Conservation (phyloP, 768 basidiomycete species). For the Tulasnella sp. region DNA sequence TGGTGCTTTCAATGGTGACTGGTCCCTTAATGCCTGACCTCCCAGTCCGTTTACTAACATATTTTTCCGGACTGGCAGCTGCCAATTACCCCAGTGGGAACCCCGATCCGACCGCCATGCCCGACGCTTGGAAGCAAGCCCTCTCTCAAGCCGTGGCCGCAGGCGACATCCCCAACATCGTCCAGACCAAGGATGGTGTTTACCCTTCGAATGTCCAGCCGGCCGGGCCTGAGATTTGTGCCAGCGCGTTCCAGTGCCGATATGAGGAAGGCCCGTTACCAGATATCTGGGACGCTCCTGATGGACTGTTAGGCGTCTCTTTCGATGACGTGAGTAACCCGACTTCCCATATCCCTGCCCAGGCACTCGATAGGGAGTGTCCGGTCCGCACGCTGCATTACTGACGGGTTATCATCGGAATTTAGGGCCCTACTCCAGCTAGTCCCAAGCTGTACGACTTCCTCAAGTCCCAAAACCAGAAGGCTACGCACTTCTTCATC, state of each 20-base stretch:
- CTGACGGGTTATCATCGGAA: neutral
- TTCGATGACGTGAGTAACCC: constrained; percentile 20
- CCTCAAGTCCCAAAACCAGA: constrained; percentile 58
- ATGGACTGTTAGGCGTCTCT: constrained; percentile 50
- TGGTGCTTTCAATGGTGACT: neutral
- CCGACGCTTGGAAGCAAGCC: constrained; percentile 67
- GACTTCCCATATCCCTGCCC: neutral
- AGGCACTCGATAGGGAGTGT: neutral
- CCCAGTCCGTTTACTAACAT: neutral
- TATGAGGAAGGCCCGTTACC: constrained; percentile 39
- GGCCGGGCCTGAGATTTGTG: constrained; percentile 59
- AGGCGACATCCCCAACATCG: constrained; percentile 68
- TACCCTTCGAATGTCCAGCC: constrained; percentile 38
- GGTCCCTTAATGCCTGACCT: neutral
- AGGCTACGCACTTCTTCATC: constrained; percentile 88
- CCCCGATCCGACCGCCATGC: constrained; percentile 53
- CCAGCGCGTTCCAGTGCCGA: constrained; percentile 66
- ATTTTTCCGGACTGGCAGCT: constrained; percentile 1
- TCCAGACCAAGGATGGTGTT: constrained; percentile 42
- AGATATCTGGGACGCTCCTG: constrained; percentile 75
- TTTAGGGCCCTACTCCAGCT: constrained; percentile 53
- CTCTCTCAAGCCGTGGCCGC: constrained; percentile 61
- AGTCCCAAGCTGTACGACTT: constrained; percentile 57
- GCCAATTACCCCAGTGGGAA: neutral
- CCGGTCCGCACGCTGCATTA: neutral